phyloP scores from a whole-genome alignment of 2,329 filamentous ascomycete genomes.

The Verticillium isaacii region DNA sequence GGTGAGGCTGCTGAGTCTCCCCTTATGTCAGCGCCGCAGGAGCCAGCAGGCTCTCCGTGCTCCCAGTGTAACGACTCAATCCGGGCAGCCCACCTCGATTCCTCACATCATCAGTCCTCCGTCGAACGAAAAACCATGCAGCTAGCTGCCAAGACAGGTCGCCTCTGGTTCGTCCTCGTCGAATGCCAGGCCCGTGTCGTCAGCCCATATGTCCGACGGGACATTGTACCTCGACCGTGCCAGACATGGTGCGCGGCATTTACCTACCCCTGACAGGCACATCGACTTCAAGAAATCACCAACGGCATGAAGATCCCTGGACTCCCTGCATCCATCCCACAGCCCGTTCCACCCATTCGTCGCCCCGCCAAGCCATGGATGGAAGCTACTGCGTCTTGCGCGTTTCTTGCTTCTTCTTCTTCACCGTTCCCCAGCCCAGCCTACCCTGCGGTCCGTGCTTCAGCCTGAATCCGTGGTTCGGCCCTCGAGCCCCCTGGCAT shows the following conservation, averaged over 20 bases:
- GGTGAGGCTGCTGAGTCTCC: background rate
- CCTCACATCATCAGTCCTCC: background rate
- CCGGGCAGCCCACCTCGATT: background rate
- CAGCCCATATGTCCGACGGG: background rate
- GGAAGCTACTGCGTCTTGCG: background rate
- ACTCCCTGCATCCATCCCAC: background rate
- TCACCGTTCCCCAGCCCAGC: background rate
- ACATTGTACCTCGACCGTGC: background rate
- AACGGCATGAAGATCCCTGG: background rate
- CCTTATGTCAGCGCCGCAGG: background rate
- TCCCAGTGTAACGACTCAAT: background rate
- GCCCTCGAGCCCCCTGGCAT: background rate
- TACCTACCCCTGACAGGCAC: background rate
- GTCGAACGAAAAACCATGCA: too few species aligned
- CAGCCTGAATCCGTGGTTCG: background rate
- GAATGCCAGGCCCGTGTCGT: background rate
- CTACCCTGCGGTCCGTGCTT: background rate
- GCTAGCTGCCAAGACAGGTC: too few species aligned
- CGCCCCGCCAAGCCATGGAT: background rate
- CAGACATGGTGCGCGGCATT: background rate
- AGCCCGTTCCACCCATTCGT: background rate
- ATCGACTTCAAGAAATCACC: background rate
- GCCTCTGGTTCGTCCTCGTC: background rate
- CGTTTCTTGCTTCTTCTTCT: background rate
- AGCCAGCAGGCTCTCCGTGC: background rate